Evolutionary conservation across 257 asterid genomes (phyloP).

Genomic region (Penstemon davidsonii): DNA sequence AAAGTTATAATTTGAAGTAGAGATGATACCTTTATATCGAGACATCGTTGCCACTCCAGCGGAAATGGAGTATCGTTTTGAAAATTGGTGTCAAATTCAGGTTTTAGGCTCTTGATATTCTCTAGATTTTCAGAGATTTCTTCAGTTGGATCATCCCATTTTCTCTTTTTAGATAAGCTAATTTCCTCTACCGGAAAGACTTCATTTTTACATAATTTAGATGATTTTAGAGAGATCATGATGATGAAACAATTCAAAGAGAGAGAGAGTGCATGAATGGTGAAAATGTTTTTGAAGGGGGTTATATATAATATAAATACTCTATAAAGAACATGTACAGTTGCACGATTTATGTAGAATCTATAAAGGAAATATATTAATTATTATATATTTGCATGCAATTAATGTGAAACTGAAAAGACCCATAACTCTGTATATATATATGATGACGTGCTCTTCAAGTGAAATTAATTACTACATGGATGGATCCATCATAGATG

Average conservation of each 20-base stretch:
- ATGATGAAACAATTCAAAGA: not conserved
- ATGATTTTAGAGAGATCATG: conserved; percentile 55
- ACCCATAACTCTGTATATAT: conserved; percentile 44
- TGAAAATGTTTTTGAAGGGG: conserved; percentile 27
- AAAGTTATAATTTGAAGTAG: not conserved
- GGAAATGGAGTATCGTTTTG: conserved; percentile 49
- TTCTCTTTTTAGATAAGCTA: conserved; percentile 55
- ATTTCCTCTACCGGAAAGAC: conserved; percentile 31
- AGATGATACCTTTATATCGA: conserved; percentile 57
- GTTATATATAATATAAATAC: conserved; percentile 30
- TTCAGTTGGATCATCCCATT: conserved; percentile 40
- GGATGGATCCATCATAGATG: not conserved
- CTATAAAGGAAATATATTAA: conserved; percentile 41
- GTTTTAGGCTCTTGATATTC: conserved; percentile 26
- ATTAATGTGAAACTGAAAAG: conserved; percentile 47
- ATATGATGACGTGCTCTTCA: conserved; percentile 46
- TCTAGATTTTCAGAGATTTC: conserved; percentile 26
- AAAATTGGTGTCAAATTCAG: conserved; percentile 23
- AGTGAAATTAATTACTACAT: conserved; percentile 44
- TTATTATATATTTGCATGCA: not conserved
- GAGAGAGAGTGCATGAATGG: conserved; percentile 1
- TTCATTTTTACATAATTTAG: conserved; percentile 19
- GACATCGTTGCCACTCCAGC: conserved; percentile 73
- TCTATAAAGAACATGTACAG: conserved; percentile 13
- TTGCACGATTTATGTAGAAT: conserved; percentile 32